These are phyloP conservation scores for Evansstolkia leycettana DNA, from an alignment of 495 filamentous ascomycete genomes.

Conservation along the genomic window DNA sequence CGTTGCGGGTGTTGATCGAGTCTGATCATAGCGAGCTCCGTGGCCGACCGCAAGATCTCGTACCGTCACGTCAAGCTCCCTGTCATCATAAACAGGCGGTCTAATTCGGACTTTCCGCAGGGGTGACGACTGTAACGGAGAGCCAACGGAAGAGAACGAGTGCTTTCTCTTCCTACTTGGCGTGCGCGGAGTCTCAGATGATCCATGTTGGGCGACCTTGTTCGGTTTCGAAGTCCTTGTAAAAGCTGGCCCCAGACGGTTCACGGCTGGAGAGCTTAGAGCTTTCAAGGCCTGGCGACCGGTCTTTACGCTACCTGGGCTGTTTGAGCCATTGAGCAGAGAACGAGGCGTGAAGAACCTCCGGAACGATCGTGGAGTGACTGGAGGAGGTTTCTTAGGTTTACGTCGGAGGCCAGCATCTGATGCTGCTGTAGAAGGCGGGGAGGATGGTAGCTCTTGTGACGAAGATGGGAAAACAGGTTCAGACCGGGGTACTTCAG, in stretches of 20 bases:
- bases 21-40: slow-evolving; percentile 7
- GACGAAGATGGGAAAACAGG: slow-evolving; percentile 23
- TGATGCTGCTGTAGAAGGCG: slow-evolving; percentile 32
- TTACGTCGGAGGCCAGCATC: slow-evolving; percentile 28
- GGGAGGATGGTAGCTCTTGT: slow-evolving; percentile 32
- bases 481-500: slow-evolving; percentile 30
- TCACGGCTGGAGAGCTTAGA: slow-evolving; percentile 52
- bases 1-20: slow-evolving; percentile 4
- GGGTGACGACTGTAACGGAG: slow-evolving; percentile 45
- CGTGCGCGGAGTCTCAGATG: slow-evolving; percentile 20
- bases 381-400: slow-evolving; percentile 37
- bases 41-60: slow-evolving; percentile 18
- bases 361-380: slow-evolving; percentile 64
- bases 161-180: slow-evolving; percentile 33
- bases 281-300: slow-evolving; percentile 55
- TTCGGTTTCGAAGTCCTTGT: slow-evolving; percentile 27
- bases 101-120: slow-evolving; percentile 28
- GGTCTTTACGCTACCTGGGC: slow-evolving; percentile 34
- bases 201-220: slow-evolving; percentile 15
- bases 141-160: slow-evolving; percentile 34
- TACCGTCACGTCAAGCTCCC: slow-evolving; percentile 17
- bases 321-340: slow-evolving; percentile 26
- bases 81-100: slow-evolving; percentile 20
- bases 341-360: slow-evolving; percentile 73
- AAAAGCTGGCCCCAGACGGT: slow-evolving; percentile 40